Conservation (phyloP, 139 green algal genomes). For the Micractinium sp. region DNA sequence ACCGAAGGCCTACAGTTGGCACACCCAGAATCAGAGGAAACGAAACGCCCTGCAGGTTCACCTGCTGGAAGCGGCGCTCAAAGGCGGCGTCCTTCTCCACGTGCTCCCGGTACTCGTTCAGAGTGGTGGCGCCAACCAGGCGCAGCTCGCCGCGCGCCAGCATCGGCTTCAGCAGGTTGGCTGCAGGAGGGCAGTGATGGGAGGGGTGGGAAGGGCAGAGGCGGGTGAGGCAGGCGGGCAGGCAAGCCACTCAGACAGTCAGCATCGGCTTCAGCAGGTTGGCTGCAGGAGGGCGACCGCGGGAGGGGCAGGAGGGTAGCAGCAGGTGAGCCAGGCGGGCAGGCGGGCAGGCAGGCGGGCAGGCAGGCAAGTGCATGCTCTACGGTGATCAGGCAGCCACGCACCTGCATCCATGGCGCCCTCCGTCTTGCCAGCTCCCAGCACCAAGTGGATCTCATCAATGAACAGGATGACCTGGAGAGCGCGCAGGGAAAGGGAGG, state of each 20-base stretch:
- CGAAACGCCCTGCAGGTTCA: no score
- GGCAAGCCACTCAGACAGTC: constrained; percentile 38
- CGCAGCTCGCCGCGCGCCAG: constrained; percentile 93
- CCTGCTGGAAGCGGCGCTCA: constrained; percentile 67
- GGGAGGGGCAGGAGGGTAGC: background rate
- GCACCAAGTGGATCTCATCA: constrained; percentile 91
- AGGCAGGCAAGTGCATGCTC: no score
- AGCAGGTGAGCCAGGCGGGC: constrained; percentile 24
- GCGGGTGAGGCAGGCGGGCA: constrained; percentile 13
- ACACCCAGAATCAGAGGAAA: no score
- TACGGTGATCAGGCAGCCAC: no score
- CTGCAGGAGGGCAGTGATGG: constrained; percentile 80
- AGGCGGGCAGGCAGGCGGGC: background rate
- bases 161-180: constrained; percentile 98
- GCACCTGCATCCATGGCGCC: constrained; percentile 87
- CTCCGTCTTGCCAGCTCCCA: constrained; percentile 77
- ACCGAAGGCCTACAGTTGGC: no score
- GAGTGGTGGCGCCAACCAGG: constrained; percentile 94
- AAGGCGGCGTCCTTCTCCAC: constrained; percentile 96
- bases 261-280: constrained; percentile 99
- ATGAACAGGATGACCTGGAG: constrained; percentile 91
- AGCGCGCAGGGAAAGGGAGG: background rate
- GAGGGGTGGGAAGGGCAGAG: constrained; percentile 17
- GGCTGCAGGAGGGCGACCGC: constrained; percentile 83
- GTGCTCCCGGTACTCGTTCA: constrained; percentile 92